Evolutionary conservation across 176 grass and related monocot species (phyloP), one percentile per base, ranked within the genome.

Genomic region (Microstegium vimineum): DNA sequence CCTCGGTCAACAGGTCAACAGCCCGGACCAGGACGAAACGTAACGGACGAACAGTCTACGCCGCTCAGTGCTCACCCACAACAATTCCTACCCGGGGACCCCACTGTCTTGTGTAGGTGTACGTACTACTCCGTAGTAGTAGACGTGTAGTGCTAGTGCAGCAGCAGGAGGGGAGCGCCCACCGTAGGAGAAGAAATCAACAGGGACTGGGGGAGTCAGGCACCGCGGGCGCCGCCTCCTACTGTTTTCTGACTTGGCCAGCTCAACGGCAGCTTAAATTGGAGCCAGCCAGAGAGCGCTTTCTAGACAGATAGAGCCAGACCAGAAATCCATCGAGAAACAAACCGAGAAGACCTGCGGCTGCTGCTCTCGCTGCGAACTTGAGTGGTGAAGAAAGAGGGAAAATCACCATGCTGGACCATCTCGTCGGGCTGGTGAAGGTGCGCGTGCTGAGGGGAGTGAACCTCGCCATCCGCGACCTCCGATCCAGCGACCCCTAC

Each of bases 401-500:
- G 51, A n/a, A 5, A 22, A 22, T 1, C 69, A 41, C 12, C 64
- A 83, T 85, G 89, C 41, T 94, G 90, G 73, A 88, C 46, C 86
- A 90, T 42, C 79, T 97, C 33, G 61, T 90, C 20, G 94, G 94
- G 7, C 86, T 97, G 66, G 63, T 94, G 64, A 92, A 79, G 80
- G 92, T 97, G 81, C 89, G 89, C 81, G 94, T 97, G n/a, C 6
- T 87, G 77, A 81, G 60, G 73, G 94, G 94, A 0, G 90, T 94
- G 28, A 92, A 94, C 77, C 91, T 97, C 18, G 94, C 94, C 68
- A 22, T 92, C 69, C 92, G 94, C 33, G 94, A 97, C 68, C 66
- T 92, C 79, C n/a, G 85, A 45, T 90, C 81, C 85, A 94, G 91
- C 86, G 91, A 94, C 47, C 85, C 91, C 45, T 94, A 94, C 36